These are phyloP conservation scores for Ogataea nakhonphanomensis DNA, from an alignment of 805 yeast genomes.

Conservation along the genomic window DNA sequence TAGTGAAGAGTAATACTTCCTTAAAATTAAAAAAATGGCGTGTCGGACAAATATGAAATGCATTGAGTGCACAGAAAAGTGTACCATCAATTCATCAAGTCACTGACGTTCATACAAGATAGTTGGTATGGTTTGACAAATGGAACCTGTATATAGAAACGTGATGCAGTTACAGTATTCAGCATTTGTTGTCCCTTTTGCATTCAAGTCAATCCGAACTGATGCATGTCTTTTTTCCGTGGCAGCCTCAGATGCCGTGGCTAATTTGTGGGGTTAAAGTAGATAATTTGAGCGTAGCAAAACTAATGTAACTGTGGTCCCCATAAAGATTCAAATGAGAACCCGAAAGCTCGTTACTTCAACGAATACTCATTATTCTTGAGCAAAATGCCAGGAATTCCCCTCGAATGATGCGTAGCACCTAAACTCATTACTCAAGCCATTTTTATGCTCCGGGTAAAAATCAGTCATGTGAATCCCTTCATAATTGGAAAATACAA, in stretches of 20 bases:
- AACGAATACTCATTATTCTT: neutral
- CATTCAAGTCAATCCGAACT: too few relatives aligned
- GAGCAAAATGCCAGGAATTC: conserved; percentile 53
- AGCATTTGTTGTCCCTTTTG: too few relatives aligned
- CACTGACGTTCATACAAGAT: too few relatives aligned
- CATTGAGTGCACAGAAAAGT: conserved; percentile 16
- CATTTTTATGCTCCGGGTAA: conserved; percentile 77
- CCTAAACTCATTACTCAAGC: conserved; percentile 81
- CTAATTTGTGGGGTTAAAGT: neutral
- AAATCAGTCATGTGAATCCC: conserved; percentile 62
- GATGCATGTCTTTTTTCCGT: conserved; percentile 4
- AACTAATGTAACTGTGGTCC: neutral
- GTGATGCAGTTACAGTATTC: too few relatives aligned
- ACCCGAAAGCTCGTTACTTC: too few relatives aligned
- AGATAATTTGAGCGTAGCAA: neutral
- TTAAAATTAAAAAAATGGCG: too few relatives aligned
- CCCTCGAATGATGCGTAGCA: conserved; percentile 82
- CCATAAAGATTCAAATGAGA: too few relatives aligned
- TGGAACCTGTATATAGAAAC: too few relatives aligned
- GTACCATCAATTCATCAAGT: neutral
- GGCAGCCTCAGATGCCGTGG: neutral
- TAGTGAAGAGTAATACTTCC: neutral
- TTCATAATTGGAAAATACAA: conserved; percentile 62
- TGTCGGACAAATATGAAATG: conserved; percentile 34
- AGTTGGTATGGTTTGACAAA: neutral